These are phyloP conservation scores for Mycosphaerella sp. DNA, from an alignment of 2,329 filamentous ascomycete genomes.

Conservation along the genomic window DNA sequence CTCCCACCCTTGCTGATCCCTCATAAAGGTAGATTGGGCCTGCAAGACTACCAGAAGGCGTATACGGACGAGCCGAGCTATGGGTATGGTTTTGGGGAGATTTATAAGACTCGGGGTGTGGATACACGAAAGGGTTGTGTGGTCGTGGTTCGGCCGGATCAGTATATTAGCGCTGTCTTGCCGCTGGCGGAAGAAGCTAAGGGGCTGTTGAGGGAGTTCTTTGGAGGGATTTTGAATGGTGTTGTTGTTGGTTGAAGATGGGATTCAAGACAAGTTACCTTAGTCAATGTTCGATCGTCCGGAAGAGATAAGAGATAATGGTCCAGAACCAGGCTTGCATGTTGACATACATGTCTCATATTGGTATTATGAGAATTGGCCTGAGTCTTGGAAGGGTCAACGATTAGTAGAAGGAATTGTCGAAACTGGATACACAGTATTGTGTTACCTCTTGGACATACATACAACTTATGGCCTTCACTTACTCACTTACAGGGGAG, in stretches of 20 bases:
- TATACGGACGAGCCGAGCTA: constrained; percentile 44
- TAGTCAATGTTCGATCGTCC: too few relatives aligned
- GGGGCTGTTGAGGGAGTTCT: constrained; percentile 26
- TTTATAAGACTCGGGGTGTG: constrained; percentile 55
- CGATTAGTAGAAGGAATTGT: too few relatives aligned
- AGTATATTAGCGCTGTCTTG: constrained; percentile 49
- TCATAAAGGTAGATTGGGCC: constrained; percentile 34
- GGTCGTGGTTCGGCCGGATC: constrained; percentile 60
- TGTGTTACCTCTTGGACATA: too few relatives aligned
- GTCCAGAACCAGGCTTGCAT: too few relatives aligned
- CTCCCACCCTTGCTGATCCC: constrained; percentile 43
- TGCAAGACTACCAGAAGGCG: constrained; percentile 38
- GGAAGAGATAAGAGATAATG: too few relatives aligned
- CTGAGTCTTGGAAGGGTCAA: too few relatives aligned
- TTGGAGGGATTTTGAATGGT: constrained; percentile 27
- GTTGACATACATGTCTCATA: too few relatives aligned
- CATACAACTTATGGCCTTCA: too few relatives aligned
- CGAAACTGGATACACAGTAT: too few relatives aligned
- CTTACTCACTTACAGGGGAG: too few relatives aligned
- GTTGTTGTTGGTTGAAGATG: not conserved
- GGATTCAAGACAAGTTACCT: too few relatives aligned
- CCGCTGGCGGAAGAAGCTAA: constrained; percentile 24
- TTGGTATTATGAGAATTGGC: too few relatives aligned
- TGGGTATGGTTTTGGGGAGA: constrained; percentile 34
- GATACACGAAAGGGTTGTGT: constrained; percentile 51